Percentiles rank a stretch among this genome's conserved stretches.
These are phyloP conservation scores for Cyberlindnera meyerae DNA, from an alignment of 805 yeast genomes.

Conservation along the genomic window DNA sequence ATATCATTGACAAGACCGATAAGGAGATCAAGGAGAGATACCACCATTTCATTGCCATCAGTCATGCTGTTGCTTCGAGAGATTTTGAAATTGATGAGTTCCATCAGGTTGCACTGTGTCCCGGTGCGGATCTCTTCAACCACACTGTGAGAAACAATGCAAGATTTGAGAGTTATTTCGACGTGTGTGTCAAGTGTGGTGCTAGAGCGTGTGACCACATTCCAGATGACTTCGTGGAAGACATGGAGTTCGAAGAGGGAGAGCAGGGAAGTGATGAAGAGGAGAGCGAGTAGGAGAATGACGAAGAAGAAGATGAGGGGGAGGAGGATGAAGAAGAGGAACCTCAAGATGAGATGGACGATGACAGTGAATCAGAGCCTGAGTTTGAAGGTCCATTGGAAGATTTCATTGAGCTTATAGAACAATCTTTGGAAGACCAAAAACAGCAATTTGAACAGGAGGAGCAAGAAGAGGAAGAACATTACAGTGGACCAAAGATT, in stretches of 20 bases:
- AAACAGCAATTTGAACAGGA: conserved; percentile 14
- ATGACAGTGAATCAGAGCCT: conserved; percentile 10
- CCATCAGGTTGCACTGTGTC: conserved; percentile 74
- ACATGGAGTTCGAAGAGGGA: conserved; percentile 10
- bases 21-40: conserved; percentile 28
- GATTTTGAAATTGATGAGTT: conserved; percentile 77
- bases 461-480: conserved; percentile 13
- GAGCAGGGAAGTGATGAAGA: conserved; percentile 11
- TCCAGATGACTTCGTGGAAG: conserved; percentile 8
- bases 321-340: conserved; percentile 8
- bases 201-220: conserved; percentile 32
- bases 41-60: conserved; percentile 48
- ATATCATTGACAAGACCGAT: conserved; percentile 25
- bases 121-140: conserved; percentile 88
- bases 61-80: conserved; percentile 64
- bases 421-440: conserved; percentile 19
- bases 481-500: conserved; percentile 7
- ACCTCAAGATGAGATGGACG: conserved; percentile 5
- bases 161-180: conserved; percentile 55
- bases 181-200: conserved; percentile 52
- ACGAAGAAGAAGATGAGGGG: conserved; percentile 9
- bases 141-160: conserved; percentile 62
- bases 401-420: conserved; percentile 29
- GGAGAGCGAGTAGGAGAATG: conserved; percentile 2
- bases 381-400: conserved; percentile 25